A percentile compares a stretch with the other conserved stretches of the same genome.
Conservation (phyloP, 2,329 filamentous ascomycete genomes). For the Nemania sp. region DNA sequence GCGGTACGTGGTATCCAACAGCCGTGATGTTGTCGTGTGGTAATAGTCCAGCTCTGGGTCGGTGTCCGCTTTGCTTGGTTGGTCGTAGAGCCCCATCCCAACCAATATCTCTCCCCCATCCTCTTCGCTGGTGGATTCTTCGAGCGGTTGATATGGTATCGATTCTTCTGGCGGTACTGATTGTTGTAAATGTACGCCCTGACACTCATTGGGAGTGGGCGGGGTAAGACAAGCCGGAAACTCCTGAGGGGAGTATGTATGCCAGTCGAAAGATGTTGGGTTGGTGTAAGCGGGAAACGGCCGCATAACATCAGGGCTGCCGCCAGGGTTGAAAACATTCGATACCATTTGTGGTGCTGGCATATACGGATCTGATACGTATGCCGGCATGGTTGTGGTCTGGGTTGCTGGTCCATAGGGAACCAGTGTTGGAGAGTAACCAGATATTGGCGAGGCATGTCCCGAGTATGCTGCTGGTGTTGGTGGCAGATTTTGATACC, state of each 20-base stretch:
- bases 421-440: conserved; percentile 58
- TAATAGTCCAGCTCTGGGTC: conserved; percentile 59
- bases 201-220: conserved; percentile 63
- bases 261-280: conserved; percentile 48
- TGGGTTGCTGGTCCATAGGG: conserved; percentile 47
- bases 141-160: conserved; percentile 54
- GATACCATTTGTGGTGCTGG: conserved; percentile 42
- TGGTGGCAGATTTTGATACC: conserved; percentile 53
- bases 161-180: conserved; percentile 55
- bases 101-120: conserved; percentile 72
- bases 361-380: conserved; percentile 48
- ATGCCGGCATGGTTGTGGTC: conserved; percentile 43
- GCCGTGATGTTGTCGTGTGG: conserved; percentile 56
- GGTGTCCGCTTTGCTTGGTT: conserved; percentile 61
- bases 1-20: conserved; percentile 57
- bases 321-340: conserved; percentile 32
- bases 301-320: conserved; percentile 38
- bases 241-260: conserved; percentile 50
- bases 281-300: conserved; percentile 39
- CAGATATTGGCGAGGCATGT: conserved; percentile 60
- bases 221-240: conserved; percentile 55
- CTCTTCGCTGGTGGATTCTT: conserved; percentile 57
- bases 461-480: conserved; percentile 61
- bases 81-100: conserved; percentile 82
- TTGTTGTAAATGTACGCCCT: conserved; percentile 55